Conservation (phyloP, 108 stramenopile genomes). For the Fragilariopsis cylindrus region DNA sequence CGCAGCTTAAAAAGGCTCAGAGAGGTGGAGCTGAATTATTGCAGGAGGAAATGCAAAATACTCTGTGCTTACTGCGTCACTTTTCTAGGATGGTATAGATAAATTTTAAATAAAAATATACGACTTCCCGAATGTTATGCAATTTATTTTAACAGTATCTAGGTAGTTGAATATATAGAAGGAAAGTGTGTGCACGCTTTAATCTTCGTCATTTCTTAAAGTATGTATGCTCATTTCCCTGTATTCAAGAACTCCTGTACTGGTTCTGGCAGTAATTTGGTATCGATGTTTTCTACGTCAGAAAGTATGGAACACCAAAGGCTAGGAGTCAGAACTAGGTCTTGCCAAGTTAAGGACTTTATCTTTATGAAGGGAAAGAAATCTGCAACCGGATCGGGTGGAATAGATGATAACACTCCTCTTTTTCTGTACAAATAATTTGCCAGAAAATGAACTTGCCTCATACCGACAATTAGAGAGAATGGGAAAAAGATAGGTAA, state of each 20-base stretch:
- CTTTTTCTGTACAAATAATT: slow-evolving; percentile 33
- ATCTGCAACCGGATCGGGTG: slow-evolving; percentile 35
- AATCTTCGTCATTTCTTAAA: slow-evolving; percentile 7
- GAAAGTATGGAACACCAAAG: slow-evolving; percentile 37
- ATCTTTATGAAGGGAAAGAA: slow-evolving; percentile 43
- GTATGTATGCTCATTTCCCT: neutral
- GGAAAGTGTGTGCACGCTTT: neutral
- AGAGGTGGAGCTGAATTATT: slow-evolving; percentile 51
- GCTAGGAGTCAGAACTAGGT: slow-evolving; percentile 33
- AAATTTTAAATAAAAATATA: neutral
- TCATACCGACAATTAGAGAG: slow-evolving; percentile 44
- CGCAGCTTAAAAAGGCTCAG: slow-evolving; percentile 51
- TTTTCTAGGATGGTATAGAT: slow-evolving; percentile 83
- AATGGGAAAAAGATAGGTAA: slow-evolving; percentile 46
- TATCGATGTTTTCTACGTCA: slow-evolving; percentile 28
- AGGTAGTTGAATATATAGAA: too few species aligned
- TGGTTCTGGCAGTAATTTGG: slow-evolving; percentile 26
- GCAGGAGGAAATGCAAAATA: slow-evolving; percentile 75
- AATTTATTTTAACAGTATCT: neutral
- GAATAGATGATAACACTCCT: slow-evolving; percentile 14
- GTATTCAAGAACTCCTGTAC: slow-evolving; percentile 17
- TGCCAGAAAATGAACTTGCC: slow-evolving; percentile 46
- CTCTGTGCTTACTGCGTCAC: slow-evolving; percentile 76
- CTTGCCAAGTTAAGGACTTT: slow-evolving; percentile 34
- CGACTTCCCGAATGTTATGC: neutral